Percentiles rank a stretch among this genome's conserved stretches.
Evolutionary conservation across 257 asterid genomes (phyloP).

Genomic region (Nemophila menziesii): DNA sequence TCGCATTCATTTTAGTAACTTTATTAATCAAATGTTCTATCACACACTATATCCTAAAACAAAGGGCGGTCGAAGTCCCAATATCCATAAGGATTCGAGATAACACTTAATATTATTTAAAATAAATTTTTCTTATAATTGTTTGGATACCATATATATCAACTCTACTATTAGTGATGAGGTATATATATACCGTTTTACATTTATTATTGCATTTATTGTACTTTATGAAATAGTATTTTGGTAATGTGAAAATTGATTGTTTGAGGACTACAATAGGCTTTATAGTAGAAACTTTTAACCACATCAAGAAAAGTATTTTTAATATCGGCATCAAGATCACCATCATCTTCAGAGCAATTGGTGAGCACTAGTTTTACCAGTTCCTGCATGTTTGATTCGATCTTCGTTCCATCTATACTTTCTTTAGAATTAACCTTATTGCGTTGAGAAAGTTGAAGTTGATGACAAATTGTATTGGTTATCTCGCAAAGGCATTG

Average conservation of each 20-base stretch:
- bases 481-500: constrained; percentile 31
- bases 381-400: constrained; percentile 44
- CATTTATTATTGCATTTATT: no score
- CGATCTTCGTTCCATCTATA: constrained; percentile 22
- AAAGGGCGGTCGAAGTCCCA: no score
- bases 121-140: no score
- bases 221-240: constrained; percentile 59
- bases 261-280: constrained; percentile 38
- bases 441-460: constrained; percentile 22
- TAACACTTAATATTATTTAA: no score
- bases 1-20: no score
- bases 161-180: no score
- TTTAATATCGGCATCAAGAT: constrained; percentile 32
- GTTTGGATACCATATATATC: no score
- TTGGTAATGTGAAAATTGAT: constrained; percentile 46
- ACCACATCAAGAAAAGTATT: constrained; percentile 45
- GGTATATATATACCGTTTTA: no score
- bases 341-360: constrained; percentile 24
- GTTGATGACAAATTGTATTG: constrained; percentile 24
- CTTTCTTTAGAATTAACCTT: constrained; percentile 28
- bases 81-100: no score
- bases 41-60: no score
- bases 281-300: constrained; percentile 48
- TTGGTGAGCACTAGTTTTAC: constrained; percentile 41
- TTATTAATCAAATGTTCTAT: no score